Conservation (phyloP, 139 green algal species). For the Auxenochlorella pyrenoidosa region DNA sequence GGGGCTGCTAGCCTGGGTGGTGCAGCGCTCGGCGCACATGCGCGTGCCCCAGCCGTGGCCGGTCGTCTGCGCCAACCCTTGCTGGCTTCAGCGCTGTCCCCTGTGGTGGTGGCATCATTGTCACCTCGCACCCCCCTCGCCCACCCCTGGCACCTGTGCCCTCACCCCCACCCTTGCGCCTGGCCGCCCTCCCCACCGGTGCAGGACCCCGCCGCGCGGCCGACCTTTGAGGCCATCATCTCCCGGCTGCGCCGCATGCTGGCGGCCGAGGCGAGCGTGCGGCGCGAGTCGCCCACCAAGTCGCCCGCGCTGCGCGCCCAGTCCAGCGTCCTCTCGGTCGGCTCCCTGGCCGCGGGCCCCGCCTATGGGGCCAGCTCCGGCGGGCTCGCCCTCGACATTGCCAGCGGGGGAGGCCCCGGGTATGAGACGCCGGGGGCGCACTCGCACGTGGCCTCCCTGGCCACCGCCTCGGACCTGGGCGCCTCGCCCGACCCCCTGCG, state of each 20-base stretch:
- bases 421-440: not conserved
- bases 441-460: constrained; percentile 15
- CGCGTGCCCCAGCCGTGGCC: too few relatives aligned
- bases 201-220: constrained; percentile 66
- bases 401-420: not conserved
- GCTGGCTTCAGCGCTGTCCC: not conserved
- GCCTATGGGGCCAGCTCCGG: not conserved
- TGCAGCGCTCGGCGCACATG: not conserved
- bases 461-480: not conserved
- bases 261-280: not conserved
- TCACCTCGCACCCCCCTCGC: too few relatives aligned
- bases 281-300: constrained; percentile 24
- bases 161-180: not conserved
- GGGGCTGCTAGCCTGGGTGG: not conserved
- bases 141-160: not conserved
- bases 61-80: not conserved
- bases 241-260: constrained; percentile 48
- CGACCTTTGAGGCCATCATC: constrained; percentile 64
- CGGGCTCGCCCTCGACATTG: too few relatives aligned
- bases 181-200: not conserved
- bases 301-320: not conserved
- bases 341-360: not conserved
- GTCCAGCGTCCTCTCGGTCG: not conserved
- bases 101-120: too few relatives aligned
- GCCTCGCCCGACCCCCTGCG: constrained; percentile 5